These are phyloP conservation scores for Euphorbia celastroides DNA, from an alignment of 441 rosid species.

Conservation along the genomic window DNA sequence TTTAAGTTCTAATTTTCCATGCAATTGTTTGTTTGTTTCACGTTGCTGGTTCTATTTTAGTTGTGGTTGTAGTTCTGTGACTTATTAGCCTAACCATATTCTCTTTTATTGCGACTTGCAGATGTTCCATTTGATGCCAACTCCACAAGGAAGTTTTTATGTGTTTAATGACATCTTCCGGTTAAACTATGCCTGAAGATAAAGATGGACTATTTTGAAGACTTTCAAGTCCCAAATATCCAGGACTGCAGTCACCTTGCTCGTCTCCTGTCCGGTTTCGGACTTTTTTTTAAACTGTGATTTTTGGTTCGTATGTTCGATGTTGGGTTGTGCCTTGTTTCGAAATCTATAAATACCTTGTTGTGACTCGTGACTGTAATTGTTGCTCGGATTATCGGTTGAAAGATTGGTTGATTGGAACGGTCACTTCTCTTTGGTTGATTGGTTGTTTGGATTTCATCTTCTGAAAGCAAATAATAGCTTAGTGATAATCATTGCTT, in stretches of 20 bases:
- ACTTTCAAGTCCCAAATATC: not conserved
- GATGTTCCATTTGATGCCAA: constrained; percentile 99
- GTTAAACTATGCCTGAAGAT: constrained; percentile 87
- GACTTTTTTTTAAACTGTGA: constrained; percentile 23
- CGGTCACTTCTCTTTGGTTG: no score
- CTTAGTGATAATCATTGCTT: no score
- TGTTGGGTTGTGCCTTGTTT: constrained; percentile 25
- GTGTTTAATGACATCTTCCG: constrained; percentile 95
- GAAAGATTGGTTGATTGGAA: constrained; percentile 18
- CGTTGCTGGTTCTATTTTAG: not conserved
- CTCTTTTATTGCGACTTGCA: constrained; percentile 25
- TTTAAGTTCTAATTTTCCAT: not conserved
- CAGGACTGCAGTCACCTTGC: constrained; percentile 23
- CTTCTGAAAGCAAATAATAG: no score
- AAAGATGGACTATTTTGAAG: not conserved
- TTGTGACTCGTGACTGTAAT: constrained; percentile 25
- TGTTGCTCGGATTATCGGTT: constrained; percentile 4
- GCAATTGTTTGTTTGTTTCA: not conserved
- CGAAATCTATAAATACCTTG: constrained; percentile 21
- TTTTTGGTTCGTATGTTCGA: constrained; percentile 25
- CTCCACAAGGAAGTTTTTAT: constrained; percentile 85
- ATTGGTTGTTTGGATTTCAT: no score
- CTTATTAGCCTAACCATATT: constrained; percentile 7
- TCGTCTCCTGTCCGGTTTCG: constrained; percentile 23
- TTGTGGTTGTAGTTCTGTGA: not conserved